Conservation (phyloP, 805 yeast species). For the Kluyveromyces starmeri region DNA sequence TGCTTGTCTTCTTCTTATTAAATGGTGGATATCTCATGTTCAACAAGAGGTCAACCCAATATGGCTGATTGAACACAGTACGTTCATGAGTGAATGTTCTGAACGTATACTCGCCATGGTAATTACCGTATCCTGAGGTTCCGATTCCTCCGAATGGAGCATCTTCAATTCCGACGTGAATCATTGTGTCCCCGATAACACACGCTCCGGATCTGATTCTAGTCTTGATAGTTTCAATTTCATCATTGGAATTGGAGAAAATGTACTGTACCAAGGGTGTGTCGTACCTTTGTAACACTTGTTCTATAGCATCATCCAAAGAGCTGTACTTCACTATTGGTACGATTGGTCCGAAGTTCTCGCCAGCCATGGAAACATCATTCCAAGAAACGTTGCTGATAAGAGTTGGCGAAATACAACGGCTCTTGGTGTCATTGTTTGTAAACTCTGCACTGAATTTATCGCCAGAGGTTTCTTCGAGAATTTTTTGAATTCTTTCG, state of each 20-base stretch:
- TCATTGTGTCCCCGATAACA: conserved; percentile 57
- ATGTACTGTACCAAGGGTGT: conserved; percentile 78
- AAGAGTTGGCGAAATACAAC: conserved; percentile 66
- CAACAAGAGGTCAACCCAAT: conserved; percentile 51
- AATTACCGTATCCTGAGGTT: conserved; percentile 69
- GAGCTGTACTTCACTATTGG: conserved; percentile 55
- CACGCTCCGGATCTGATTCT: conserved; percentile 65
- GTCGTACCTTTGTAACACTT: conserved; percentile 44
- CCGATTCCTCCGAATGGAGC: conserved; percentile 95
- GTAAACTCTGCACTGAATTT: conserved; percentile 38
- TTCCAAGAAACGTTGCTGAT: conserved; percentile 52
- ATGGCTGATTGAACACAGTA: conserved; percentile 54
- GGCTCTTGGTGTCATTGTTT: conserved; percentile 26
- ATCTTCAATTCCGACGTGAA: conserved; percentile 58
- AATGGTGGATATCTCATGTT: conserved; percentile 64
- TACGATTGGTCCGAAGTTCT: conserved; percentile 78
- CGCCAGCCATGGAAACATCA: conserved; percentile 67
- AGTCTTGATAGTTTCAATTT: conserved; percentile 40
- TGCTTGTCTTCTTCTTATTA: conserved; percentile 26
- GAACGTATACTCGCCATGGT: conserved; percentile 67
- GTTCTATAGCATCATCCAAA: conserved; percentile 36
- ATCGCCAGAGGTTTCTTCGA: conserved; percentile 44
- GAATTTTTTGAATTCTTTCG: conserved; percentile 35
- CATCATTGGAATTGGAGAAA: conserved; percentile 41
- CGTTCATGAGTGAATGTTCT: conserved; percentile 73